Evolutionary conservation across 2,329 filamentous ascomycete species (phyloP), one percentile per base, ranked within the genome.

Genomic region (Elsinoe perseae): DNA sequence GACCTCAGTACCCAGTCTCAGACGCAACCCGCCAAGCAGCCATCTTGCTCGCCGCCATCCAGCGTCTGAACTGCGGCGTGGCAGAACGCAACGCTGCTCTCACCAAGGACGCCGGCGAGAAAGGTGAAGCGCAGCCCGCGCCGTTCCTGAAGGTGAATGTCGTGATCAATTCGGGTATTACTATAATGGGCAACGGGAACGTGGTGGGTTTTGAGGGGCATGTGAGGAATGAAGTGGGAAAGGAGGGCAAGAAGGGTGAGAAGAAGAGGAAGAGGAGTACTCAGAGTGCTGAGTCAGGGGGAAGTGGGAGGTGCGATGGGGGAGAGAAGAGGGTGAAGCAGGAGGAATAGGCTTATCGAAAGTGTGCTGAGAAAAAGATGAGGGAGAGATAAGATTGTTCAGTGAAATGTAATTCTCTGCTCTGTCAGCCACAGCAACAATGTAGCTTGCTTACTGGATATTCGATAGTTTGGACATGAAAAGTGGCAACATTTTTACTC

Each of bases 11-110:
- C 16, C 20, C 12, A 9, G 2, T 32, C 16, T 16, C 40, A n/a
- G 40, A 56, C 4, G 40, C 40, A 4, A 21, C 53, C 40, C 38
- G 25, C 14, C 36, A 28, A 12, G 27, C 27, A 9, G 53, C 53
- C 28, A 27, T 56, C 42, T 18, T 56, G 40, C 53, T 56, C 38
- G 53, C 53, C 38, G 42, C 53, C 14, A 32, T 56, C 25, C 53
- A 56, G 40, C 36, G 53, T 8, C 40, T 56, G 9, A 56, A 56
- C 27, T 34, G 32, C 50, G 20, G n/a, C 34, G 32, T 38, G 4
- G 50, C 50, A 3, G 34, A 27, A 38, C 50, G 50, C 7, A 54
- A 54, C 34, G 50, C 50, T 8, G 4, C 32, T 36, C 32, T 36
- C 9, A 14, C 32, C 32, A 36, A 14, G 12, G 32, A 36, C 12